Conservation (phyloP, 441 rosid genomes). For the Hura crepitans region DNA sequence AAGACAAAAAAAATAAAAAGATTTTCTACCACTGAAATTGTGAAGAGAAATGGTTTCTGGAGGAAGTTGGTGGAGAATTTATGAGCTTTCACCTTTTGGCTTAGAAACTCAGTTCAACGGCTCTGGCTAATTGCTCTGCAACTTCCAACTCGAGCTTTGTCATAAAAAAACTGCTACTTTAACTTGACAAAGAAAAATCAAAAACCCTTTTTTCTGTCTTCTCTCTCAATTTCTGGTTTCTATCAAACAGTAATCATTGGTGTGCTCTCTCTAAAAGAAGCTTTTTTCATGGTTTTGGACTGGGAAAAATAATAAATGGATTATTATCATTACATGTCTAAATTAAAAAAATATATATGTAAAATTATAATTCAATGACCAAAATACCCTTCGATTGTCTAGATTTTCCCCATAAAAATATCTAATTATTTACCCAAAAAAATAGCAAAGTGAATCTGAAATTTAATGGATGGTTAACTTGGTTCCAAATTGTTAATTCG, state of each 20-base stretch:
- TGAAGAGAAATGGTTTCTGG: not conserved
- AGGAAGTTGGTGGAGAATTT: conserved; percentile 12
- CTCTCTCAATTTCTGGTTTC: not conserved
- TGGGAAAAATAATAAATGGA: not conserved
- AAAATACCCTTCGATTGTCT: conserved; percentile 5
- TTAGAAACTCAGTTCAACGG: conserved; percentile 2
- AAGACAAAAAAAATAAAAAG: not conserved
- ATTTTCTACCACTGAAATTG: not conserved
- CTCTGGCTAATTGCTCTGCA: not conserved
- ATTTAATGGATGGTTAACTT: too few relatives aligned
- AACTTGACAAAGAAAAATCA: not conserved
- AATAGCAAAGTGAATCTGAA: too few relatives aligned
- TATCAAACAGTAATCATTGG: conserved; percentile 6
- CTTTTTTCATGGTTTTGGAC: not conserved
- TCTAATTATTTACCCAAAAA: too few relatives aligned
- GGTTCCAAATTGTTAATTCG: too few relatives aligned
- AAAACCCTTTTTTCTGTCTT: not conserved
- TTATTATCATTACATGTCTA: not conserved
- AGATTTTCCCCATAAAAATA: too few relatives aligned
- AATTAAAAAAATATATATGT: not conserved
- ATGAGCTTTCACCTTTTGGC: conserved; percentile 5
- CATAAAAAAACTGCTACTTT: not conserved
- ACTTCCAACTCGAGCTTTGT: not conserved
- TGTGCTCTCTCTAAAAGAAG: not conserved
- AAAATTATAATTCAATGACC: not conserved